Base-by-base conservation (phyloP, 2,329 filamentous ascomycete species). In the Cladosporium velox region DNA sequence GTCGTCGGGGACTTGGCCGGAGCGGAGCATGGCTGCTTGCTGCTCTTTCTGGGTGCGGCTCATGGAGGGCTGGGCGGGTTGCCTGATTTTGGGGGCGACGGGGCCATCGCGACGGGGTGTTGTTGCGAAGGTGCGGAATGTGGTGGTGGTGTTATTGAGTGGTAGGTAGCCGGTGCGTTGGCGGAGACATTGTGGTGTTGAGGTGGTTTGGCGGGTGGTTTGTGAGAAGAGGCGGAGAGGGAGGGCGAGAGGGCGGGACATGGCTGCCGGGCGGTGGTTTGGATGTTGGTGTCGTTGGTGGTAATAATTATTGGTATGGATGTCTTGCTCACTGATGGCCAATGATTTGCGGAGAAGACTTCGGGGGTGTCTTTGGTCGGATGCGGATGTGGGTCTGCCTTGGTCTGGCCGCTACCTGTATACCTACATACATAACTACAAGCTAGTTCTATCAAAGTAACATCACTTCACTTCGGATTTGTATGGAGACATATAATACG, bases 11-110 rank as follows among this genome's bases (percentile, higher is more conserved):
- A 73, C 70, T 65, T 64, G 65, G 65, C 71, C 75, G 66, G 64
- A 70, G 32, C 77, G 78, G 65, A 81, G 67, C 47, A 76, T 74
- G 21, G 73, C 66, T 35, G 71, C 69, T 49, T 74, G 70, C 55
- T 78, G 68, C 8, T 78, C 73, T 61, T 73, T 74, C 18, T 74
- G 71, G 54, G 74, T 70, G 34, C 77, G 73, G 59, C 74, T 75
- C 72, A 81, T 77, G 62, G 79, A 80, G 34, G 78, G 78, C 67
- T 80, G 75, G 6, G 76, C 67, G 5, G 75, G 75, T 30, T 72
- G 68, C 66, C 73, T 77, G 54, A 74, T 68, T 18, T 69, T 64
- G 34, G 77, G 62, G 8, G 26, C 30, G 30, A 35, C 21, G 58
- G 30, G 11, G 24, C 21, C 35, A 26, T 32, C 5, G n/a, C 49